These are phyloP conservation scores for Diutina mesorugosa DNA, from an alignment of 1,139 yeast species.

Conservation along the genomic window DNA sequence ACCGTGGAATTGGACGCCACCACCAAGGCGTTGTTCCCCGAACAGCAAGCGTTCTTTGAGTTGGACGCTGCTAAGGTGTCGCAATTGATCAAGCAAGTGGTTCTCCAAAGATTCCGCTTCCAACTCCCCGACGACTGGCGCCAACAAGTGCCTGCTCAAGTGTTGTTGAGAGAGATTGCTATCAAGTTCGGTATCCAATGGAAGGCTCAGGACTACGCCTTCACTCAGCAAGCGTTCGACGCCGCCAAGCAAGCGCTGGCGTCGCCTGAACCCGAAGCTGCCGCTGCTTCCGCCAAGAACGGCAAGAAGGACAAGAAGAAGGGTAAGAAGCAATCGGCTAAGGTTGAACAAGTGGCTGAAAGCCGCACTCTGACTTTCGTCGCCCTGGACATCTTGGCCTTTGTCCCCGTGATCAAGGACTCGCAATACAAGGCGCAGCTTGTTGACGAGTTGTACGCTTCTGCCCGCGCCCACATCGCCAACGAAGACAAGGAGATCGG, in stretches of 20 bases:
- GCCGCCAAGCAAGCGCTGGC: constrained; percentile 11
- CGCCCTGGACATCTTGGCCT: constrained; percentile 49
- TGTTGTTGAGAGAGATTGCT: constrained; percentile 60
- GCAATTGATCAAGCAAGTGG: constrained; percentile 35
- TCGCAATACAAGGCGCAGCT: constrained; percentile 53
- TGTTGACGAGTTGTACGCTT: constrained; percentile 69
- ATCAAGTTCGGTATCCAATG: constrained; percentile 81
- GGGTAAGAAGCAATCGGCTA: constrained; percentile 12
- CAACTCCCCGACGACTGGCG: constrained; percentile 39
- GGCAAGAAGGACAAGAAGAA: constrained; percentile 21
- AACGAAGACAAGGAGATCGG: constrained; percentile 36
- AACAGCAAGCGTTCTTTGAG: constrained; percentile 30
- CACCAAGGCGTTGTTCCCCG: constrained; percentile 29
- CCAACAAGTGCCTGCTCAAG: constrained; percentile 16
- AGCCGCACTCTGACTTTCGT: constrained; percentile 31
- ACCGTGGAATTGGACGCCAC: constrained; percentile 26
- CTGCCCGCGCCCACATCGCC: constrained; percentile 42
- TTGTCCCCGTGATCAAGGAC: constrained; percentile 66
- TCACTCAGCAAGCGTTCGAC: constrained; percentile 34
- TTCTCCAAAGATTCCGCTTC: constrained; percentile 49
- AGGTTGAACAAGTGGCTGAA: constrained; percentile 11
- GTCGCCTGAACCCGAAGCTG: neutral
- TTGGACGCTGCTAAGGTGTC: constrained; percentile 33
- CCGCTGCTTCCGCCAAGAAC: constrained; percentile 10
- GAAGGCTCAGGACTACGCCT: constrained; percentile 40